phyloP scores from a whole-genome alignment of 169 alveolate genomes.

The Plasmodium malariae region DNA sequence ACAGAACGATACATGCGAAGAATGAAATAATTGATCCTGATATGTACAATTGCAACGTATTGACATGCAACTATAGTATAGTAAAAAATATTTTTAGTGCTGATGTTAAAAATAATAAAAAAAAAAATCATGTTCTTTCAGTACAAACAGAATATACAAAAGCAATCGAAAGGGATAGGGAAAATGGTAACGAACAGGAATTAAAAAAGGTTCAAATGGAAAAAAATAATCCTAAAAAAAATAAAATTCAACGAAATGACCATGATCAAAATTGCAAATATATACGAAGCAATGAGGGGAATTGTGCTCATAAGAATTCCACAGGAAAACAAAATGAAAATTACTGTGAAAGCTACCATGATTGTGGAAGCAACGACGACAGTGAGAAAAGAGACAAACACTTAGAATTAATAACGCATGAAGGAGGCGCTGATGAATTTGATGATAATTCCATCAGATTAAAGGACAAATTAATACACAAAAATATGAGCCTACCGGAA shows the following conservation, averaged over 20 bases:
- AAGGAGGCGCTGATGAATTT: background rate
- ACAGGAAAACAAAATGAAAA: background rate
- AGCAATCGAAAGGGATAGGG: background rate
- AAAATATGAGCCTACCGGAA: slow-evolving; percentile 5
- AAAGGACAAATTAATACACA: background rate
- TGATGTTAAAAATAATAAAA: background rate
- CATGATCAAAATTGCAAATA: background rate
- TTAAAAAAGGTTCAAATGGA: background rate
- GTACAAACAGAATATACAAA: background rate
- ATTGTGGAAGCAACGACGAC: background rate
- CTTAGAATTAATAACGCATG: background rate
- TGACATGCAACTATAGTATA: slow-evolving; percentile 6
- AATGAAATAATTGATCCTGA: background rate
- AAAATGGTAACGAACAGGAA: no score
- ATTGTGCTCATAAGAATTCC: background rate
- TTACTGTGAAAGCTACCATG: background rate
- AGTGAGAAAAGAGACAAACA: background rate
- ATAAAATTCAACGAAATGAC: background rate
- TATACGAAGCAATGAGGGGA: background rate
- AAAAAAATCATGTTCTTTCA: background rate
- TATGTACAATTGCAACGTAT: slow-evolving; percentile 12
- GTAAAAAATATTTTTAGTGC: slow-evolving; percentile 11
- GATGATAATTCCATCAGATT: background rate
- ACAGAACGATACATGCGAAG: background rate
- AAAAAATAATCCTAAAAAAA: background rate